These are phyloP conservation scores for Zasmidium citrigriseum DNA, from an alignment of 2,329 filamentous ascomycete genomes.

Conservation along the genomic window DNA sequence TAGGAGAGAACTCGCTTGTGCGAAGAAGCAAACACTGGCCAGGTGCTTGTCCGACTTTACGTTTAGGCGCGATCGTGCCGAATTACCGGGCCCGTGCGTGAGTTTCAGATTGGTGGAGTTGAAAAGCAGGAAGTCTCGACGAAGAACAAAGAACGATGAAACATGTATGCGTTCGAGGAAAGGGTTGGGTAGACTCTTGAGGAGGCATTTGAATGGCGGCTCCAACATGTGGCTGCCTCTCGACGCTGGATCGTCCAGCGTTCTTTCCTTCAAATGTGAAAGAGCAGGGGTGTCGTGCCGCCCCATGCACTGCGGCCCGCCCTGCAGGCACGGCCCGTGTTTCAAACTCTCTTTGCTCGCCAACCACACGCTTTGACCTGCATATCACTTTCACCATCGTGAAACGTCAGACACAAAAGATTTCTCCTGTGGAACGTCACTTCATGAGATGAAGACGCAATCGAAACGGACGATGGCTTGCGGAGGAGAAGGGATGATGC, in stretches of 20 bases:
- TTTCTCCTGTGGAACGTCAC: not conserved
- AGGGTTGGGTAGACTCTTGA: too few species aligned
- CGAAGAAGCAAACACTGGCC: not conserved
- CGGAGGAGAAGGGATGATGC: not conserved
- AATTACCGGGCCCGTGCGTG: not conserved
- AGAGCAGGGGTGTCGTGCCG: too few species aligned
- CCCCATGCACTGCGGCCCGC: not conserved
- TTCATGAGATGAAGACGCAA: not conserved
- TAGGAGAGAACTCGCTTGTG: not conserved
- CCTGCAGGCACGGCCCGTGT: not conserved
- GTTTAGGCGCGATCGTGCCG: not conserved
- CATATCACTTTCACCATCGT: not conserved
- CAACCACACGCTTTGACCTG: not conserved
- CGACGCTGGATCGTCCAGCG: too few species aligned
- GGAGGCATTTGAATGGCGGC: too few species aligned
- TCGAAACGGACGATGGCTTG: not conserved
- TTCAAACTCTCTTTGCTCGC: not conserved
- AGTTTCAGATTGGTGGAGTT: not conserved
- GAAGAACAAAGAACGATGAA: too few species aligned
- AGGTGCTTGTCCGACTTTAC: not conserved
- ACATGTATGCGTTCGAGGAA: too few species aligned
- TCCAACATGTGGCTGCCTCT: too few species aligned
- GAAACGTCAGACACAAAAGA: not conserved
- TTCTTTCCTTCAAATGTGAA: not conserved
- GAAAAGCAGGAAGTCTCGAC: too few species aligned